These are phyloP conservation scores for Carpinus fangiana DNA, from an alignment of 306 rosid species.

Conservation along the genomic window DNA sequence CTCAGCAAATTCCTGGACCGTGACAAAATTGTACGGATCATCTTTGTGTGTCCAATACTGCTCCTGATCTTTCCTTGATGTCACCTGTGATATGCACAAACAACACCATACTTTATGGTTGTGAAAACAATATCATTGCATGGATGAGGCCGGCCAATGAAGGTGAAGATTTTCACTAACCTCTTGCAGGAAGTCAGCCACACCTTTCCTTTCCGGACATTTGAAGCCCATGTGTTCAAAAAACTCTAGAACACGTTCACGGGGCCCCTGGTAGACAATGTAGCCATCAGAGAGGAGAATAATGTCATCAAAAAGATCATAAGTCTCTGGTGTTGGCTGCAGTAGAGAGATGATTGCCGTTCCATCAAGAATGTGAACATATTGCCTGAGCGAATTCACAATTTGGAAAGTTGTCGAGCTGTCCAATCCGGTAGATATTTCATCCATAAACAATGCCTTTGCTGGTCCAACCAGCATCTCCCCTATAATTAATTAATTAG, in stretches of 20 bases:
- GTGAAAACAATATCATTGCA: too few relatives aligned
- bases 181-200: slow-evolving; percentile 62
- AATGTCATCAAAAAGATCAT: slow-evolving; percentile 52
- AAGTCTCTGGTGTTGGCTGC: slow-evolving; percentile 65
- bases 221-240: slow-evolving; percentile 47
- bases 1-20: slow-evolving; percentile 39
- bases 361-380: slow-evolving; percentile 47
- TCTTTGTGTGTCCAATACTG: slow-evolving; percentile 10
- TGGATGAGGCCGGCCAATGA: too few relatives aligned
- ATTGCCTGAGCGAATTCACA: slow-evolving; percentile 42
- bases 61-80: slow-evolving; percentile 28
- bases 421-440: slow-evolving; percentile 54
- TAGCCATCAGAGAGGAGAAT: slow-evolving; percentile 55
- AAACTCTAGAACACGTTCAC: slow-evolving; percentile 46
- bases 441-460: slow-evolving; percentile 52
- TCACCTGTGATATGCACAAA: slow-evolving; percentile 31
- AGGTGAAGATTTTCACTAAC: slow-evolving; percentile 17
- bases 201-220: slow-evolving; percentile 61
- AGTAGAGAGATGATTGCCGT: slow-evolving; percentile 51
- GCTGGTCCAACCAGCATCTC: slow-evolving; percentile 59
- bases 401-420: slow-evolving; percentile 54
- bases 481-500: slow-evolving; percentile 26
- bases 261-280: slow-evolving; percentile 58
- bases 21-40: slow-evolving; percentile 36
- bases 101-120: too few relatives aligned